Evolutionary conservation across 805 yeast genomes (phyloP).

Genomic region (Saccharomycopsis amapae): DNA sequence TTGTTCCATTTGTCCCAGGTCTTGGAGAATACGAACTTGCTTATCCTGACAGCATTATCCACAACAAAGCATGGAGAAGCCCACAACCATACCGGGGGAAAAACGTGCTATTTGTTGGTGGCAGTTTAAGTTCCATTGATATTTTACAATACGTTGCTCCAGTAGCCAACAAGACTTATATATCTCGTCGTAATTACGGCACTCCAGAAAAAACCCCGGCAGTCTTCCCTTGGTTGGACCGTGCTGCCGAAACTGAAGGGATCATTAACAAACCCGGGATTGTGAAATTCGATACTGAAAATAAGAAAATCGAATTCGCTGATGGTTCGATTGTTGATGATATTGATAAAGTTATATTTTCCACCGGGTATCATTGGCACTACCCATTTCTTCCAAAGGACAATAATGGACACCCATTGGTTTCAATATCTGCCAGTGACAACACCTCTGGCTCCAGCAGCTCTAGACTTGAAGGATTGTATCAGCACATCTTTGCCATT

Average conservation of each 20-base stretch:
- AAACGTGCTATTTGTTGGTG: constrained; percentile 39
- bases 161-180: constrained; percentile 14
- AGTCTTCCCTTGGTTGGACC: constrained; percentile 22
- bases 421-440: background rate
- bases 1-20: constrained; percentile 44
- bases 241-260: constrained; percentile 20
- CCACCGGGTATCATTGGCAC: constrained; percentile 41
- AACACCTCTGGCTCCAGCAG: constrained; percentile 7
- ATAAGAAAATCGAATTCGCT: constrained; percentile 20
- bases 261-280: constrained; percentile 21
- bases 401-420: background rate
- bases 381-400: constrained; percentile 31
- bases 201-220: constrained; percentile 4
- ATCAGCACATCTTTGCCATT: constrained; percentile 40
- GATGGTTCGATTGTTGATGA: constrained; percentile 27
- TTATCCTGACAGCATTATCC: constrained; percentile 33
- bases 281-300: constrained; percentile 12
- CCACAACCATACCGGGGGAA: constrained; percentile 32
- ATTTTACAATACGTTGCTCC: constrained; percentile 34
- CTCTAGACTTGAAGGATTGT: constrained; percentile 33
- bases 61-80: constrained; percentile 32
- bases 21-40: constrained; percentile 34
- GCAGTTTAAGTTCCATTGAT: constrained; percentile 37
- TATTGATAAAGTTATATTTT: constrained; percentile 33
- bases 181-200: constrained; percentile 18